Percentiles rank a stretch among this genome's conserved stretches.
phyloP scores from a whole-genome alignment of 768 basidiomycete genomes.

The Melanogaster broomeanus region DNA sequence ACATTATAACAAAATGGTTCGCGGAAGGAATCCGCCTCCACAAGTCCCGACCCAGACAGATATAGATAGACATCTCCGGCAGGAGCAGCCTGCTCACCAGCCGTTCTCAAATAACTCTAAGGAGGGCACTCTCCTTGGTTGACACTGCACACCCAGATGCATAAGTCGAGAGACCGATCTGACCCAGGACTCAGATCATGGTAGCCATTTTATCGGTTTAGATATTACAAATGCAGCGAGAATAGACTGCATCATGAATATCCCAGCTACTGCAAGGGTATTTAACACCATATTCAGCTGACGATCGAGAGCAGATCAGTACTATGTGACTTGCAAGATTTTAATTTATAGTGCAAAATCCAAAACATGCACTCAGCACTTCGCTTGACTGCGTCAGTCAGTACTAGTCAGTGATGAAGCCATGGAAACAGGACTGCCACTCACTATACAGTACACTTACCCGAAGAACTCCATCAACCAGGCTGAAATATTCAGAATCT shows the following conservation, averaged over 20 bases:
- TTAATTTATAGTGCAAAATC: slow-evolving; percentile 95
- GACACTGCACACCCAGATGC: too few relatives aligned
- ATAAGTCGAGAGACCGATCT: slow-evolving; percentile 84
- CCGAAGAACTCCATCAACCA: slow-evolving; percentile 90
- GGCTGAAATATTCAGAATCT: slow-evolving; percentile 6
- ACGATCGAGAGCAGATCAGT: background rate
- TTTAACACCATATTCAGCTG: slow-evolving; percentile 2
- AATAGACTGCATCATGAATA: slow-evolving; percentile 86
- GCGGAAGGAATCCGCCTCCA: too few relatives aligned
- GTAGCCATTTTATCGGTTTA: slow-evolving; percentile 90
- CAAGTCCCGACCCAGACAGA: too few relatives aligned
- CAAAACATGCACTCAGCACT: slow-evolving; percentile 89
- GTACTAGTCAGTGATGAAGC: slow-evolving; percentile 4
- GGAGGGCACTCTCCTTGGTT: too few relatives aligned
- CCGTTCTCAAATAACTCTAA: too few relatives aligned
- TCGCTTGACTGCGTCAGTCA: slow-evolving; percentile 82
- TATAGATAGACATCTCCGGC: too few relatives aligned
- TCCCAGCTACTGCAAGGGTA: slow-evolving; percentile 72
- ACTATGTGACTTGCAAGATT: slow-evolving; percentile 75
- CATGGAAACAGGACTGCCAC: slow-evolving; percentile 10
- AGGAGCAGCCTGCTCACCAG: too few relatives aligned
- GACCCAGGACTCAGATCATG: slow-evolving; percentile 83
- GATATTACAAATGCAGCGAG: slow-evolving; percentile 86
- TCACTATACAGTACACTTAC: slow-evolving; percentile 95
- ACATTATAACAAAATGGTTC: too few relatives aligned